Percentiles rank a stretch among this genome's conserved stretches.
phyloP scores from a whole-genome alignment of 2,329 filamentous ascomycete species.

The Daldinia sp. region DNA sequence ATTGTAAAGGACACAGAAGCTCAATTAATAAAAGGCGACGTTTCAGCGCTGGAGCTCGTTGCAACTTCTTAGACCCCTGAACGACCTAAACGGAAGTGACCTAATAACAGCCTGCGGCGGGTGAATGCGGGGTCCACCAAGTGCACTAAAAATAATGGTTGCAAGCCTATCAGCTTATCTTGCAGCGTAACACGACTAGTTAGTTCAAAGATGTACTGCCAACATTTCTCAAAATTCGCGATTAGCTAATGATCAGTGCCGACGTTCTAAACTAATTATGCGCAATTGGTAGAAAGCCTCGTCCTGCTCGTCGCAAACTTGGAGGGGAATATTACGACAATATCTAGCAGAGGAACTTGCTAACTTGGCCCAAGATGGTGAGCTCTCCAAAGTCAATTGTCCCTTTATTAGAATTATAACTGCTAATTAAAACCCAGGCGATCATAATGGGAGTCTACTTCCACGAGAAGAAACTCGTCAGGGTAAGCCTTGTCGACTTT shows the following conservation, averaged over 20 bases:
- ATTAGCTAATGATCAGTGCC: slow-evolving; percentile 16
- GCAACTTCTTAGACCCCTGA: slow-evolving; percentile 27
- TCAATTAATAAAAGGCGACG: slow-evolving; percentile 37
- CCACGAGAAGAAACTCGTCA: slow-evolving; percentile 81
- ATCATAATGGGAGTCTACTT: slow-evolving; percentile 91
- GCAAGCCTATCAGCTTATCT: slow-evolving; percentile 25
- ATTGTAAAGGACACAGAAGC: slow-evolving; percentile 42
- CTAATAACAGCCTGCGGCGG: slow-evolving; percentile 9
- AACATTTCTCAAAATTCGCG: background rate
- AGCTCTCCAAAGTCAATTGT: background rate
- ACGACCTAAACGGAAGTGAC: background rate
- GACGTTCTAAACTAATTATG: background rate
- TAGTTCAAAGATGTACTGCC: background rate
- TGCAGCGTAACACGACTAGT: background rate
- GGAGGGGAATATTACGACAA: slow-evolving; percentile 11
- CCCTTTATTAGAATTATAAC: background rate
- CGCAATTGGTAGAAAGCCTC: slow-evolving; percentile 9
- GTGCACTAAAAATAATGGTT: slow-evolving; percentile 15
- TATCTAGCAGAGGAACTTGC: slow-evolving; percentile 2
- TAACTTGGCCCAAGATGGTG: slow-evolving; percentile 34
- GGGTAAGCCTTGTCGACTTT: slow-evolving; percentile 60
- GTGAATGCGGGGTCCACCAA: slow-evolving; percentile 40
- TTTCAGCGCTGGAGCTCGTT: slow-evolving; percentile 35
- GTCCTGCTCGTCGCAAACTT: background rate
- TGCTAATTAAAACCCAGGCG: slow-evolving; percentile 60